Evolutionary conservation across 2,329 filamentous ascomycete genomes (phyloP), one percentile per base, ranked within the genome.

Genomic region (Ophiostoma sp.): DNA sequence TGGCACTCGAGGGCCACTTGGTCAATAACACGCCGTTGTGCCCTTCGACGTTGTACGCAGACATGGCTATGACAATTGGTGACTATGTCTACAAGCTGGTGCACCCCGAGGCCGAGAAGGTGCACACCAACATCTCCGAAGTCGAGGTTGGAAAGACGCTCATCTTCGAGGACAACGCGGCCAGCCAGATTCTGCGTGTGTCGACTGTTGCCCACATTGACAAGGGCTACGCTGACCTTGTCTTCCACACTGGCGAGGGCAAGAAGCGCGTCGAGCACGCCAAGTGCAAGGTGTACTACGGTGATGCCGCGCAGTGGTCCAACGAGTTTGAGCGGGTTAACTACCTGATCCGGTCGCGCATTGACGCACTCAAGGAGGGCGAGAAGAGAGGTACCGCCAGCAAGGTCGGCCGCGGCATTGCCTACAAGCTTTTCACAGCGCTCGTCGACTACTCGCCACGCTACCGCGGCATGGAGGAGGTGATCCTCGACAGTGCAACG

Each of bases 101-200:
- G 41, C 82, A 83, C 7, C 87, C 87, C 2, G 82, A 83, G 27
- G 77, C 80, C 8, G 79, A 83, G 66, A 80, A 8, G 27, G 80
- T 87, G 27, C 86, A 85, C 36, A 79, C 87, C 72, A 89, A 91
- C 72, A 85, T 92, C 27, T 82, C 81, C 71, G 80, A 87, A 65
- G 87, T 92, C 81, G 85, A 89, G 75, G 88, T 90, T 1, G 83
- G 83, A 66, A 90, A 91, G 81, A 86, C 89, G 45, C 80, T 93
- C 70, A 89, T 93, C 70, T 81, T 84, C 60, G 76, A 83, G 67
- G 75, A 79, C 58, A 77, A 76, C 41, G 75, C 78, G 9, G 76
- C 78, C 68, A 79, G 78, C 47, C 88, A 90, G 75, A 82, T 89
- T 66, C 77, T 91, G 42, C 83, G 85, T 73, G 80, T 89, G 72